Evolutionary conservation across 345 rosid species (phyloP).

Genomic region (Ailanthus altissimus): DNA sequence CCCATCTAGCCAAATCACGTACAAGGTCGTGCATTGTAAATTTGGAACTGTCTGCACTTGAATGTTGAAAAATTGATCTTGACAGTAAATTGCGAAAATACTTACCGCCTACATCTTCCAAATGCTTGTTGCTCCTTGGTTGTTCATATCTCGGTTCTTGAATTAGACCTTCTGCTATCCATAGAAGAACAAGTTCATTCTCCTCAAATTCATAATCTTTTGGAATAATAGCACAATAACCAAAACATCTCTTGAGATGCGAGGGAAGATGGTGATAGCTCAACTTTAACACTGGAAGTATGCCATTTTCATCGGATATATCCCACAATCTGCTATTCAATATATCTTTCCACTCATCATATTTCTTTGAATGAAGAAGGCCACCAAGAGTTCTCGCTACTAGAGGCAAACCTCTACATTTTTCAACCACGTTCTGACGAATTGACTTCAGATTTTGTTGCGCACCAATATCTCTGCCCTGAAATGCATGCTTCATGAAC

Average conservation of each 20-base stretch:
- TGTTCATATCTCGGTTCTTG: background rate
- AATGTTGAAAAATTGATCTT: constrained; percentile 19
- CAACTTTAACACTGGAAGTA: background rate
- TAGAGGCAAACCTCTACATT: background rate
- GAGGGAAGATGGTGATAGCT: constrained; percentile 14
- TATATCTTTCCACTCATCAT: background rate
- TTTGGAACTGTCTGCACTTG: no score
- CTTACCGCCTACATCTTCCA: background rate
- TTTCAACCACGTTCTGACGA: constrained; percentile 14
- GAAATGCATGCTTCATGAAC: background rate
- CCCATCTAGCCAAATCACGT: background rate
- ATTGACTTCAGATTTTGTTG: background rate
- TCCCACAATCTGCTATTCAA: background rate
- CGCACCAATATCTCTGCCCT: background rate
- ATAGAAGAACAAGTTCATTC: constrained; percentile 14
- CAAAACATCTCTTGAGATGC: constrained; percentile 33
- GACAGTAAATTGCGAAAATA: background rate
- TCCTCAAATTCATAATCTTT: constrained; percentile 11
- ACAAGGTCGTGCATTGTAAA: background rate
- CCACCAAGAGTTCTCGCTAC: background rate
- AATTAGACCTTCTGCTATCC: constrained; percentile 44
- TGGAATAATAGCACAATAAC: constrained; percentile 15
- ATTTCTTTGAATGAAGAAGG: background rate
- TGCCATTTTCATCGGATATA: background rate
- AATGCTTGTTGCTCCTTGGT: no score